A percentile compares a stretch with the other conserved stretches of the same genome.
phyloP scores from a whole-genome alignment of 352 stramenopile species.

The Phytophthora rubi region DNA sequence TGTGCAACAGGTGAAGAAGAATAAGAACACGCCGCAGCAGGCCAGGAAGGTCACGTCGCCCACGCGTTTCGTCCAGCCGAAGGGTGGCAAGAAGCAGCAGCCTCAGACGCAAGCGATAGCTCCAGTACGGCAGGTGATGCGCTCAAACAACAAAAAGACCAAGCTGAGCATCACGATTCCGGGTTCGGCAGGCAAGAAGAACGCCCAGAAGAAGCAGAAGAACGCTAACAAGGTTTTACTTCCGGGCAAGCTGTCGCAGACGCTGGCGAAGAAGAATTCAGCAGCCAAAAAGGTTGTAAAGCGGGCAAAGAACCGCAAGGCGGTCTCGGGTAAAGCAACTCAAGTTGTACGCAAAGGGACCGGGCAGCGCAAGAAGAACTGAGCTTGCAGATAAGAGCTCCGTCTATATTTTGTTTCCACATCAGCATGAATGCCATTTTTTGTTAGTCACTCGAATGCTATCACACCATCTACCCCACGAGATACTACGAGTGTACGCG shows the following conservation, averaged over 20 bases:
- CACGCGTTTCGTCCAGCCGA: slow-evolving; percentile 14
- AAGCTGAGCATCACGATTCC: slow-evolving; percentile 51
- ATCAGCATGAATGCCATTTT: slow-evolving; percentile 28
- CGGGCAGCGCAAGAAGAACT: slow-evolving; percentile 49
- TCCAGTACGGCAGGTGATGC: slow-evolving; percentile 35
- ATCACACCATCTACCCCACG: neutral
- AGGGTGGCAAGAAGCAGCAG: slow-evolving; percentile 20
- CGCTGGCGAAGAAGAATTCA: slow-evolving; percentile 34
- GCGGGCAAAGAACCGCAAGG: slow-evolving; percentile 43
- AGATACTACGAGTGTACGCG: neutral
- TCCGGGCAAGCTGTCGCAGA: slow-evolving; percentile 40
- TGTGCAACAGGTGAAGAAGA: slow-evolving; percentile 23
- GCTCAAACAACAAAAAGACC: slow-evolving; percentile 38
- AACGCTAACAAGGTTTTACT: slow-evolving; percentile 30
- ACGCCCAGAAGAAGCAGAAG: slow-evolving; percentile 27
- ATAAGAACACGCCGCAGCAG: slow-evolving; percentile 26
- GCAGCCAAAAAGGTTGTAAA: slow-evolving; percentile 44
- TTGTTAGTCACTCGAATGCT: slow-evolving; percentile 11
- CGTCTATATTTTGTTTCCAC: slow-evolving; percentile 26
- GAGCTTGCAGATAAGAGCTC: slow-evolving; percentile 11
- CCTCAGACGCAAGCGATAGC: slow-evolving; percentile 17
- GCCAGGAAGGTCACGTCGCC: slow-evolving; percentile 16
- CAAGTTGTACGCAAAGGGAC: slow-evolving; percentile 63
- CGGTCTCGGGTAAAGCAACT: slow-evolving; percentile 20
- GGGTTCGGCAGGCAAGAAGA: slow-evolving; percentile 17